Evolutionary conservation across 2,329 filamentous ascomycete species (phyloP), one percentile per base, ranked within the genome.

Genomic region (Colletotrichum agaves): DNA sequence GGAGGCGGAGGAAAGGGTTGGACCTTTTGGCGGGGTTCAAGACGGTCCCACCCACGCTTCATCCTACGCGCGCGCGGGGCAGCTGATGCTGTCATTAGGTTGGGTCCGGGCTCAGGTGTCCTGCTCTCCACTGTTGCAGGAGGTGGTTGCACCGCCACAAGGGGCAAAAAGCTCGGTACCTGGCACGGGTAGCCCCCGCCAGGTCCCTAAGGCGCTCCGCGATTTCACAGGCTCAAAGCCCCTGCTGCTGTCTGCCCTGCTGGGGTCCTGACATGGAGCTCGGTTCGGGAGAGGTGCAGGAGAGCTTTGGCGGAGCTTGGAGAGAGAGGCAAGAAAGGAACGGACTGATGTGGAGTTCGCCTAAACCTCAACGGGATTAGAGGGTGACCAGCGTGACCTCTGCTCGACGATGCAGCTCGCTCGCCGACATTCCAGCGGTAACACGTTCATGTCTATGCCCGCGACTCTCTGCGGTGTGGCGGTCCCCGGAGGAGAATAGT

Each of bases 61-160:
- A 68, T 60, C 67, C 50, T 56, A 67, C 57, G 67, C 53, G 67
- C 53, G 67, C 58, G 67, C 67, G 67, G 67, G 67, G 67, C 67
- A 69, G 59, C 58, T 67, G 63, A 63, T 59, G 55, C 59, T 67
- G 67, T 67, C 67, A 58, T 67, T 61, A 59, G 52, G 39, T 52
- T 58, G 17, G 61, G 31, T 21, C 27, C 21, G 31, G 46, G 39
- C 13, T n/a, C n/a, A n/a, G n/a, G n/a, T 49, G 33, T 37, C 17
- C 27, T 43, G 37, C 63, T 33, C 23, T n/a, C n/a, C n/a, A n/a
- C n/a, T 31, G 21, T 27, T 31, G 17, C n/a, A 7, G 10, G 13
- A 27, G 31, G 49, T 35, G 41, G 37, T 52, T 64, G 64, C 65
- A 68, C 65, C 53, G 65, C 65, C 65, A 68, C 65, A 65, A 11